A percentile compares a stretch with the other conserved stretches of the same genome.
phyloP scores from a whole-genome alignment of 108 stramenopile genomes.

The Thalassiosira profunda region DNA sequence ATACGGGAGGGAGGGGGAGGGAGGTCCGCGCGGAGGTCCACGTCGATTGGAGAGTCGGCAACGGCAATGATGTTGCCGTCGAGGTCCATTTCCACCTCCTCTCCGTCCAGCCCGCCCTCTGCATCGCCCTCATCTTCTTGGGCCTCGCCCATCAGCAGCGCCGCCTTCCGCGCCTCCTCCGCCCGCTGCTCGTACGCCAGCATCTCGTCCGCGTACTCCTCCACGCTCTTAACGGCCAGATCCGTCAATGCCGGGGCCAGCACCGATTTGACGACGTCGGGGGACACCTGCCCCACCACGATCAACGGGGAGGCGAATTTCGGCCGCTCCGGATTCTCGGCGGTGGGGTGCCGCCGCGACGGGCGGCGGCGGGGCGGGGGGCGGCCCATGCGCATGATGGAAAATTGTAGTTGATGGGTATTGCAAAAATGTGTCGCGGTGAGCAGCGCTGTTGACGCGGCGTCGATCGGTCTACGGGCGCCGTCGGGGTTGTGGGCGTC shows the following conservation, averaged over 20 bases:
- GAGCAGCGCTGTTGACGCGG: too few relatives aligned
- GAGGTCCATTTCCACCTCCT: slow-evolving; percentile 17
- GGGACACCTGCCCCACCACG: slow-evolving; percentile 72
- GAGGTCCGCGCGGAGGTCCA: slow-evolving; percentile 7
- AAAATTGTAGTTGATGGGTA: background rate
- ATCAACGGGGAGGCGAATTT: slow-evolving; percentile 51
- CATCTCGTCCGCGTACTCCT: slow-evolving; percentile 61
- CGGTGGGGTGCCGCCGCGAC: background rate
- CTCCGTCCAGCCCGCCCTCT: background rate
- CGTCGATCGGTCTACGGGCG: too few relatives aligned
- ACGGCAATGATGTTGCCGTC: slow-evolving; percentile 17
- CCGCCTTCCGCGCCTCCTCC: background rate
- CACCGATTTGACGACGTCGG: slow-evolving; percentile 65
- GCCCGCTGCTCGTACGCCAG: slow-evolving; percentile 21
- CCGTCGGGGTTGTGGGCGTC: too few relatives aligned
- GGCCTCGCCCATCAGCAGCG: background rate
- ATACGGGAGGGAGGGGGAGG: slow-evolving; percentile 22
- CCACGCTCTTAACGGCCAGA: slow-evolving; percentile 50
- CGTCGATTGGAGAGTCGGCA: too few relatives aligned
- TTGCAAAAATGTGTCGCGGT: too few relatives aligned
- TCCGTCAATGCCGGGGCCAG: slow-evolving; percentile 57
- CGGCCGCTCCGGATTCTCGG: slow-evolving; percentile 12
- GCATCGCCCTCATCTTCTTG: slow-evolving; percentile 35
- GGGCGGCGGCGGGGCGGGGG: slow-evolving; percentile 8
- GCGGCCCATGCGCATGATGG: slow-evolving; percentile 52